Evolutionary conservation across 768 basidiomycete species (phyloP), one percentile per base, ranked within the genome.

Genomic region (Hygrophoropsis aurantiaca): DNA sequence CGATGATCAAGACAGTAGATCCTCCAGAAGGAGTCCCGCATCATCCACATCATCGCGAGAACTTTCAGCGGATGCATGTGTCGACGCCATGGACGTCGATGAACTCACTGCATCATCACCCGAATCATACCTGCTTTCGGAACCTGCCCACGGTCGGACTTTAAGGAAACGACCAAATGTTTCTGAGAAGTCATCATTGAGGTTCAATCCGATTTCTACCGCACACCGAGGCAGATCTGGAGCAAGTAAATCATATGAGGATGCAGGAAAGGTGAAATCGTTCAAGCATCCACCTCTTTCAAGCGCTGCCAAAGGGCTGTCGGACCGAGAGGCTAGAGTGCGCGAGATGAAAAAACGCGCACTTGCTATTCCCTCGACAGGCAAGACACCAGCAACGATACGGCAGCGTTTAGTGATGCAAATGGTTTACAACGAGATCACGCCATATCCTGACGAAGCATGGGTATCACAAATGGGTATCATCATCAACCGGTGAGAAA

Each of bases 371-470:
- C 66, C 61, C 30, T 66, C 65, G 42, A 66, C 65, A 6, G 65
- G 65, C 40, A 66, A 66, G 58, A 68, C 81, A 8, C 81, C 81
- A 43, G 81, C 51, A 73, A 81, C 61, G 65, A 73, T 56, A 50
- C 75, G 74, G 42, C 82, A 84, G 55, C 72, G 80, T 32, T 68
- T 73, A 57, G 74, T 84, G 46, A 75, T 84, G 51, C 74, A 75
- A 51, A 82, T 82, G 74, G 78, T 84, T 19, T 84, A 79, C 58
- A 74, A 81, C 50, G 76, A 82, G 58, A 81, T 84, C 54, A 82
- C 82, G 47, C 78, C 79, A 70, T 82, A 81, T 68, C 82, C 82
- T 42, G 71, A 72, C 46, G 79, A 82, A 58, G 70, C 77, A 9
- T 84, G 82, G 82, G 74, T 80, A 62, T 75, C 74, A 8, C 64